A percentile compares a stretch with the other conserved stretches of the same genome.
Conservation (phyloP, 371 early-diverging fungal genomes). For the Lichtheimia corymbifera region DNA sequence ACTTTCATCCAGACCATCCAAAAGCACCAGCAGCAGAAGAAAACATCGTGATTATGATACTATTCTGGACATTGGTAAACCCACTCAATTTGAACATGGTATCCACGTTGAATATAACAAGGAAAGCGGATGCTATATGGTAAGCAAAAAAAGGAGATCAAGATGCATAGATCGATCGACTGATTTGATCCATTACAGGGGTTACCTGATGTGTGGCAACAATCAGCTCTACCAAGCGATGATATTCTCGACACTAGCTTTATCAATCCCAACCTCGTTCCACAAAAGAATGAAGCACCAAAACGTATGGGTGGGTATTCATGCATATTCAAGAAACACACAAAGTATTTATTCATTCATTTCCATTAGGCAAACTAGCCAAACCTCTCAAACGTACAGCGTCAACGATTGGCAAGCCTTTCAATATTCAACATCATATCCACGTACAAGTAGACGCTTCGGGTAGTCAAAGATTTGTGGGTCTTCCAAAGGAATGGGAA, state of each 20-base stretch:
- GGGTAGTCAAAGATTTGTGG: constrained; percentile 37
- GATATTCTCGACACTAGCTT: constrained; percentile 64
- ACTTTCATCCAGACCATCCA: constrained; percentile 40
- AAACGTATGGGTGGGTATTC: no score
- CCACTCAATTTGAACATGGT: constrained; percentile 66
- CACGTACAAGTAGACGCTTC: constrained; percentile 58
- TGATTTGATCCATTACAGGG: constrained; percentile 33
- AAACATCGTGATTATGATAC: constrained; percentile 22
- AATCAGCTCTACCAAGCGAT: constrained; percentile 58
- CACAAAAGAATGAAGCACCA: constrained; percentile 24
- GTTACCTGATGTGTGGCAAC: constrained; percentile 67
- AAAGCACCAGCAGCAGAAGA: constrained; percentile 14
- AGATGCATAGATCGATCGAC: background rate
- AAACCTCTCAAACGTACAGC: constrained; percentile 11
- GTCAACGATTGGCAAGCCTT: constrained; percentile 57
- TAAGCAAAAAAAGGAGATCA: constrained; percentile 14
- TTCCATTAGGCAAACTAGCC: no score
- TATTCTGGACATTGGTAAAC: constrained; percentile 61
- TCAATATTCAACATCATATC: constrained; percentile 61
- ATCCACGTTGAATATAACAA: constrained; percentile 67
- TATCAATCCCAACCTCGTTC: constrained; percentile 65
- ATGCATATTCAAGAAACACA: no score
- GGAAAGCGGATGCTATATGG: constrained; percentile 63
- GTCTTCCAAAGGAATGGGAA: constrained; percentile 60
- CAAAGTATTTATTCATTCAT: no score